Base-by-base conservation (phyloP, 148 eudicot species). In the Amaranthus cruentus region DNA sequence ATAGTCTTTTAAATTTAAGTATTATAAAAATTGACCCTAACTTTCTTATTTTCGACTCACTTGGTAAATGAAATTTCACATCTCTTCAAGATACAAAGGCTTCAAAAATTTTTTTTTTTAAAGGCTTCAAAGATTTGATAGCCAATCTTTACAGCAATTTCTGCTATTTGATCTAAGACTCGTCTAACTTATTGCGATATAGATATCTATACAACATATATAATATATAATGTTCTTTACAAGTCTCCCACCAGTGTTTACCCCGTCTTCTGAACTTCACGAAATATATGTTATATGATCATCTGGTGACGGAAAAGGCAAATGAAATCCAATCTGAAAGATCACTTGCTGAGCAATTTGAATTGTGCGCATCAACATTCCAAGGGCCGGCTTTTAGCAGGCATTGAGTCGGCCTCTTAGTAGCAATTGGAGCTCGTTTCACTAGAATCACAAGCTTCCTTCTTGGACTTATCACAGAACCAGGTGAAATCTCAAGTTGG, bases 341-440 rank as follows among this genome's bases (percentile, higher is more conserved):
- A 68, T 67, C 86, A 18, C 93, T 88, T 6, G 87, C 91, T 2
- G 88, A 86, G 54, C 93, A 88, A 73, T 86, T 94, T 58, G 65
- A 73, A 60, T 87, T 93, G 10, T 81, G 90, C 0, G 86, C 78
- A 66, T 86, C 94, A 13, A 63, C 73, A 43, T 91, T 91, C 68
- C 77, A 82, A 63, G 85, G 97, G 15, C 82, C 38, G 99, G 54
- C 78, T 95, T 47, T 61, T 91, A 6, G 73, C 86, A 1, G 97
- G 99, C n/a, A 43, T 90, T 66, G 91, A 94, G 66, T 73, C 97
- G 13, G 91, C 97, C 72, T 87, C 97, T 71, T 84, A 21, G 87
- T 92, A 9, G 96, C 97, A 14, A 57, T 87, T 52, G 99, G 99
- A 6, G 99, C 96, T 53, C 90, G 92, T 77, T 92, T 95, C 47